These are phyloP conservation scores for Apiospora saccharicola DNA, from an alignment of 2,329 filamentous ascomycete genomes.

Conservation along the genomic window DNA sequence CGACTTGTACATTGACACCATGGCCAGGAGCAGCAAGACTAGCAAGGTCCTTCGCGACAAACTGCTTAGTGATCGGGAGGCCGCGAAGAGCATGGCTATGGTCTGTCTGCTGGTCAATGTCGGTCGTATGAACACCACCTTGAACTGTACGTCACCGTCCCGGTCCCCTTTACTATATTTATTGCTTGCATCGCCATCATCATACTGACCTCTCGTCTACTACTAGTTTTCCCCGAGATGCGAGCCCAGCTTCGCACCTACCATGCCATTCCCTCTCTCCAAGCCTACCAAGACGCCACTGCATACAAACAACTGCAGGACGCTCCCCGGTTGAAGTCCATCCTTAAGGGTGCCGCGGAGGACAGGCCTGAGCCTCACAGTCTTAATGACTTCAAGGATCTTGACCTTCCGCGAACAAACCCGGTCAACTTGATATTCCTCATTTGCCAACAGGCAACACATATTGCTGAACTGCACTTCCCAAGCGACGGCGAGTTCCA, in stretches of 20 bases:
- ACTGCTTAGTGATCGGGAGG: conserved; percentile 87
- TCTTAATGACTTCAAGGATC: conserved; percentile 79
- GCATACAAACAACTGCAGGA: conserved; percentile 99
- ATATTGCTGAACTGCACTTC: conserved; percentile 93
- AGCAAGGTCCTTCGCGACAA: conserved; percentile 99
- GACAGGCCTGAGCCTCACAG: conserved; percentile 82
- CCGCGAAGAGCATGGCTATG: conserved; percentile 99
- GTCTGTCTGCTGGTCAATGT: conserved; percentile 97
- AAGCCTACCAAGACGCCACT: conserved; percentile 92
- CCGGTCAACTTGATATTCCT: conserved; percentile 98
- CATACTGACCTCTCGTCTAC: conserved; percentile 26
- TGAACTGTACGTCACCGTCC: conserved; percentile 75
- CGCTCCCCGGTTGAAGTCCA: conserved; percentile 93
- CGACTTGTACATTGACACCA: conserved; percentile 97
- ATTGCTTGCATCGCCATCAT: conserved; percentile 20
- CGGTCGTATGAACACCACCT: conserved; percentile 96
- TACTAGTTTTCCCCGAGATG: conserved; percentile 93
- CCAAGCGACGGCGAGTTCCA: conserved; percentile 88
- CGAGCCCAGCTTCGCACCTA: conserved; percentile 96
- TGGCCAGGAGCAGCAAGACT: conserved; percentile 98
- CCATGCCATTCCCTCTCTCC: conserved; percentile 94
- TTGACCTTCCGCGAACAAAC: conserved; percentile 78
- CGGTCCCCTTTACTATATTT: conserved; percentile 25
- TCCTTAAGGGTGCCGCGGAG: conserved; percentile 94
- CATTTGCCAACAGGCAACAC: conserved; percentile 86